Base-by-base conservation (phyloP, 148 eudicot species). In the Oxyria digyna region DNA sequence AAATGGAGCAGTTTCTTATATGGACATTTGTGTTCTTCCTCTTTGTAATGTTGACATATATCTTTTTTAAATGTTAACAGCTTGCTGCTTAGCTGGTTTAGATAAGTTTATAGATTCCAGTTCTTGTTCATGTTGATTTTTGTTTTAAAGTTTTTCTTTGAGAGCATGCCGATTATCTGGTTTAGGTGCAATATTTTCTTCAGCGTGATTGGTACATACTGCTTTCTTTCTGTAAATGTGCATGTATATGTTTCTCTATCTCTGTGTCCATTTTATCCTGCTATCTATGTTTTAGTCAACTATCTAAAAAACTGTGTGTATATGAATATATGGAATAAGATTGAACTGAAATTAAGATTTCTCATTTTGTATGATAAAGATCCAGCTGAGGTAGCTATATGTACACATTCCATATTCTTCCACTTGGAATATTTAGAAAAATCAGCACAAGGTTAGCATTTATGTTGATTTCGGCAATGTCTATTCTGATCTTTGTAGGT, bases 401-500 rank as follows among this genome's bases (percentile, higher is more conserved):
- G n/a, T 37, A 38, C 69, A 52, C 29, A 18, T 50, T 17, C 17
- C 20, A 1, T 50, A 20, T 20, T 50, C 0, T 50, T 50, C 57
- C 57, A 50, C 0, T 50, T 50, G 62, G 17, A 23, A 23, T 1
- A 8, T 23, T 52, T 23, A n/a, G 62, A 52, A 15, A 23, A 23
- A 52, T 21, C 14, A 52, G 24, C 14, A 1, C 12, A 23, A 24
- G 13, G 26, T 11, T 52, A 52, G 11, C 62, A 59, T 7, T 5
- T 59, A 15, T 59, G n/a, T 41, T 6, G 21, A 11, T 21, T 42
- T 59, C 13, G 24, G 12, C 33, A 37, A 70, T 40, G 45, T 11
- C 49, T 52, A 15, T 57, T 62, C 55, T 81, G 74, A 42, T 63
- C 52, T 46, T 42, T 73, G 42, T 70, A 91, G 97, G 81, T 91